phyloP scores from a whole-genome alignment of 2,329 filamentous ascomycete genomes.

The Cercospora canescens region DNA sequence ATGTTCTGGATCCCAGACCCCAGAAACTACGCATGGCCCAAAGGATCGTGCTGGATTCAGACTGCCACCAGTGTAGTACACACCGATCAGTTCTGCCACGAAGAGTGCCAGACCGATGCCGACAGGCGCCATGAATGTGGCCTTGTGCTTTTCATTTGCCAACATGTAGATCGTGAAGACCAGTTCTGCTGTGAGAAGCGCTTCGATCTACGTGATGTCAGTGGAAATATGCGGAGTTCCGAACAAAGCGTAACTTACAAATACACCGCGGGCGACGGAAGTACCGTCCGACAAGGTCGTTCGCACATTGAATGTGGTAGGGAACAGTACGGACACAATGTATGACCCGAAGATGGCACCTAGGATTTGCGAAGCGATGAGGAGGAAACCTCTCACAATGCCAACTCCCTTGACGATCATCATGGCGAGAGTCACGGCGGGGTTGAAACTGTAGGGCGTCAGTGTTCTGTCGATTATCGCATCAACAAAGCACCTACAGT shows the following conservation, averaged over 20 bases:
- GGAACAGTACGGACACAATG: conserved; percentile 39
- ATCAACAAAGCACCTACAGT: conserved; percentile 21
- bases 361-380: conserved; percentile 40
- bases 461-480: not conserved
- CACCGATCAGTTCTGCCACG: conserved; percentile 45
- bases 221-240: not conserved
- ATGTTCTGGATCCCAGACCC: conserved; percentile 26
- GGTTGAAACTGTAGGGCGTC: conserved; percentile 33
- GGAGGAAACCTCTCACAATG: conserved; percentile 35
- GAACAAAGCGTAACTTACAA: conserved; percentile 22
- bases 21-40: conserved; percentile 31
- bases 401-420: conserved; percentile 37
- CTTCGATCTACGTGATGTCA: conserved; percentile 35
- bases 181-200: conserved; percentile 42
- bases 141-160: conserved; percentile 43
- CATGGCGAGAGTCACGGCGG: conserved; percentile 36
- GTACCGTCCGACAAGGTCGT: conserved; percentile 39
- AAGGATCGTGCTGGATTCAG: conserved; percentile 40
- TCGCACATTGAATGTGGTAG: conserved; percentile 38
- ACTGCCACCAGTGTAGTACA: conserved; percentile 40
- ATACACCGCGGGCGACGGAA: conserved; percentile 39
- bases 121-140: conserved; percentile 47
- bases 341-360: conserved; percentile 40
- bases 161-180: conserved; percentile 46
- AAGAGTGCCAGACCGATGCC: conserved; percentile 53